Evolutionary conservation across 2,329 filamentous ascomycete species (phyloP), one percentile per base, ranked within the genome.

Genomic region (Penicillium paneum): DNA sequence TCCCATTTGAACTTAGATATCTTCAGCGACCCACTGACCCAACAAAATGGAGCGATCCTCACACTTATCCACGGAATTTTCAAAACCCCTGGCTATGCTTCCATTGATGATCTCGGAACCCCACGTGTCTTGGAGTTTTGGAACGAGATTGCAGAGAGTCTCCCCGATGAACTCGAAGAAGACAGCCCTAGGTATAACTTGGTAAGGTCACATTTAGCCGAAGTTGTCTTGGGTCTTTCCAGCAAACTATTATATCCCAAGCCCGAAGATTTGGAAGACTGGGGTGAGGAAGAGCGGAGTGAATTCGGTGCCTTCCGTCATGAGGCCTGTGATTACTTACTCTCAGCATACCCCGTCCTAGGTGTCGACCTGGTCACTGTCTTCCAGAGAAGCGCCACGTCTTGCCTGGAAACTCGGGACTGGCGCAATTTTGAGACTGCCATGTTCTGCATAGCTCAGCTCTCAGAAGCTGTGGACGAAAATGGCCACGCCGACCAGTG

Each of bases 401-500:
- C 62, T 5, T 67, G 73, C 12, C 63, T 74, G n/a, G 43, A 60
- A 21, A 64, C 59, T 21, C 62, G 66, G 21, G 68, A 75, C 48
- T 78, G 76, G 76, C 68, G 67, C 34, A 71, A 67, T 8, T 76
- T 78, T 32, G 76, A 78, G 60, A 74, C 74, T 7, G 67, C 73
- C 12, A 71, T 74, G 40, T 78, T 76, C 58, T 75, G 75, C 52
- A 67, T 78, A 36, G 69, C 71, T 21, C 71, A 76, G 39, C 67
- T 78, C 40, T 75, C 75, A 5, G 76, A 78, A 56, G 72, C 75
- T 3, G 71, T 78, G 32, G 74, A 75, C 53, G 72, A 75, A n/a
- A 75, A 76, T 29, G 64, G 71, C 5, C 73, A 76, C 46, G 71
- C 71, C 10, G 75, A 76, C 36, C 65, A 73, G 46, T 68, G 71